Percentiles rank a stretch among this genome's conserved stretches.
These are phyloP conservation scores for Auriculariales sp. DNA, from an alignment of 768 basidiomycete genomes.

Conservation along the genomic window DNA sequence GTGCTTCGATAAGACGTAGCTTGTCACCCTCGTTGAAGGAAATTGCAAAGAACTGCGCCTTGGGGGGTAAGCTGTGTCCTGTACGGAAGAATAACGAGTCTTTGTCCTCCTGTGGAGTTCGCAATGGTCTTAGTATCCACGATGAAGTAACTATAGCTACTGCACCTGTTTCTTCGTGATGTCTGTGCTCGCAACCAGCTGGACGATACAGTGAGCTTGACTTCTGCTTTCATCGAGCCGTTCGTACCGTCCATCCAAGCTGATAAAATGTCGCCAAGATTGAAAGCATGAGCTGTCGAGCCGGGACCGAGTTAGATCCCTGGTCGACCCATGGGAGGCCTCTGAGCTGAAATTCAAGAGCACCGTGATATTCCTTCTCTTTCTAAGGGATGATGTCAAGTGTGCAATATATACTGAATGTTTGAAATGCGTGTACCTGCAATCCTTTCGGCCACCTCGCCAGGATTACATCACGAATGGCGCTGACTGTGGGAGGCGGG, in stretches of 20 bases:
- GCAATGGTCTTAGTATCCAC: too few species aligned
- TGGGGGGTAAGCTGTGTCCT: neutral
- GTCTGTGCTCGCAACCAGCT: conserved; percentile 11
- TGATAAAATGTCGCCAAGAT: conserved; percentile 12
- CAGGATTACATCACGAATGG: neutral
- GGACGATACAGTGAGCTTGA: too few species aligned
- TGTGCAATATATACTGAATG: too few species aligned
- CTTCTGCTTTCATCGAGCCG: too few species aligned
- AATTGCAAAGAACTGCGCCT: conserved; percentile 13
- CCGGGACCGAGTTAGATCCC: conserved; percentile 12
- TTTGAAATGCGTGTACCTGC: neutral
- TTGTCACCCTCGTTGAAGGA: conserved; percentile 17
- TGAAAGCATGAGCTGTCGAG: conserved; percentile 12
- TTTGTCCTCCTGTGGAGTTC: conserved; percentile 10
- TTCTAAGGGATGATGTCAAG: neutral
- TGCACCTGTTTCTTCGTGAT: conserved; percentile 10
- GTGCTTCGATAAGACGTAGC: conserved; percentile 15
- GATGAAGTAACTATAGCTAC: too few species aligned
- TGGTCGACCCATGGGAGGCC: conserved; percentile 12
- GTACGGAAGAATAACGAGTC: conserved; percentile 14
- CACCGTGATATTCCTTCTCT: neutral
- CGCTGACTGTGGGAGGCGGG: neutral
- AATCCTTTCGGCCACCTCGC: neutral
- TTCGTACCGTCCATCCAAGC: conserved; percentile 15
- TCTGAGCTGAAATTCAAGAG: neutral